Evolutionary conservation across 2,329 filamentous ascomycete genomes (phyloP).

Genomic region (Ophiosphaerella herpotricha): DNA sequence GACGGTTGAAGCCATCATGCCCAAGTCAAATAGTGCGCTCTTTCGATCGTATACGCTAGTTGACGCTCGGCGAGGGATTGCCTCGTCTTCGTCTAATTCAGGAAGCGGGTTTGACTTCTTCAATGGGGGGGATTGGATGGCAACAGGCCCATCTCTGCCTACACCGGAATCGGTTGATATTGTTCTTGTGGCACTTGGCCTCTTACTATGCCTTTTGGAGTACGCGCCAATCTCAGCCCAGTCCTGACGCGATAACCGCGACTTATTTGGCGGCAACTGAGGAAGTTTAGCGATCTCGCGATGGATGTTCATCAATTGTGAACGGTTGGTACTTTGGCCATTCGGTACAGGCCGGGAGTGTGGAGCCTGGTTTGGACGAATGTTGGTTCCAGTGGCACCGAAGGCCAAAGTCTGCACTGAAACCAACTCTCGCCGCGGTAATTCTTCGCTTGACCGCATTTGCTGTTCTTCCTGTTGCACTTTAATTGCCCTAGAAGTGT

Average conservation of each 20-base stretch:
- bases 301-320: slow-evolving; percentile 34
- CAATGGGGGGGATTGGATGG: slow-evolving; percentile 25
- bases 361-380: slow-evolving; percentile 5
- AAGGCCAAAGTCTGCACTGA: slow-evolving; percentile 27
- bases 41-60: slow-evolving; percentile 42
- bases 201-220: slow-evolving; percentile 30
- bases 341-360: slow-evolving; percentile 12
- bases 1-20: slow-evolving; percentile 18
- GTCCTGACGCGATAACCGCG: slow-evolving; percentile 41
- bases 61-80: slow-evolving; percentile 41
- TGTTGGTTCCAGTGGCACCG: slow-evolving; percentile 14
- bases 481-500: no score
- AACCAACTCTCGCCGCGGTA: slow-evolving; percentile 28
- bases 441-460: slow-evolving; percentile 31
- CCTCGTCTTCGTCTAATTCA: slow-evolving; percentile 41
- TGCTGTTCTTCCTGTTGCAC: slow-evolving; percentile 3
- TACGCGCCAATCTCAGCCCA: slow-evolving; percentile 43
- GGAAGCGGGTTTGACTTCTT: slow-evolving; percentile 35
- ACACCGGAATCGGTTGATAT: slow-evolving; percentile 17
- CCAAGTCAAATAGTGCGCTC: slow-evolving; percentile 34
- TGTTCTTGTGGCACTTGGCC: slow-evolving; percentile 22
- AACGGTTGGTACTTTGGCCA: slow-evolving; percentile 18
- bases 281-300: slow-evolving; percentile 39
- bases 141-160: slow-evolving; percentile 8
- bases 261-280: slow-evolving; percentile 32